A percentile compares a stretch with the other conserved stretches of the same genome.
Evolutionary conservation across 441 rosid genomes (phyloP).

Genomic region (Geranium incanum): DNA sequence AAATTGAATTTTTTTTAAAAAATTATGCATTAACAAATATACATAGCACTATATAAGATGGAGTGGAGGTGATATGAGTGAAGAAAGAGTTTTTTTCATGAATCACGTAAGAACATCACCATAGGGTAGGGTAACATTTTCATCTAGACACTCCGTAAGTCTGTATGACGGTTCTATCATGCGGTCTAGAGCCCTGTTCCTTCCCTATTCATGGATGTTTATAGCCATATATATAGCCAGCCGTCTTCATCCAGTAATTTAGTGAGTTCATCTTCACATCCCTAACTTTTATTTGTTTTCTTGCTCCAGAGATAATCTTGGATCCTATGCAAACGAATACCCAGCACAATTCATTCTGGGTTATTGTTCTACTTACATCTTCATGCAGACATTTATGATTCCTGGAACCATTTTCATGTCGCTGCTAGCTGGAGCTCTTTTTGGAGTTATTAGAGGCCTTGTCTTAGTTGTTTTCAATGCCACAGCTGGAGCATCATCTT

Average conservation of each 20-base stretch:
- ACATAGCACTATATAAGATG: neutral
- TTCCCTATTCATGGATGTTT: neutral
- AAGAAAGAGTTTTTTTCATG: neutral
- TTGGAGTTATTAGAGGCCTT: constrained; percentile 80
- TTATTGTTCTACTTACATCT: constrained; percentile 87
- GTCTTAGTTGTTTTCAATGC: constrained; percentile 84
- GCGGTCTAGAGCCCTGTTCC: neutral
- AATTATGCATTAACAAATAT: neutral
- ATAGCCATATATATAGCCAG: neutral
- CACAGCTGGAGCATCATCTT: constrained; percentile 87
- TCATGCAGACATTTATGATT: constrained; percentile 98
- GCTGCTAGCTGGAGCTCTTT: constrained; percentile 92
- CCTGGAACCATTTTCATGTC: constrained; percentile 99
- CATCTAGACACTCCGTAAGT: neutral
- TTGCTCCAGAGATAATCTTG: constrained; percentile 67
- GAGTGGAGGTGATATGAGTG: neutral
- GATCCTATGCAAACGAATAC: constrained; percentile 64
- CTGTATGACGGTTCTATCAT: neutral
- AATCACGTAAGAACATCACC: neutral
- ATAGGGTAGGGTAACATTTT: neutral
- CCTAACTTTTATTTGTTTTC: constrained; percentile 10
- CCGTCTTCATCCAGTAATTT: neutral
- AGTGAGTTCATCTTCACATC: constrained; percentile 4
- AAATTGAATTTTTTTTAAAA: too few species aligned
- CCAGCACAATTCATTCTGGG: constrained; percentile 82